These are phyloP conservation scores for Erucastrum elatum DNA, from an alignment of 345 rosid genomes.

Conservation along the genomic window DNA sequence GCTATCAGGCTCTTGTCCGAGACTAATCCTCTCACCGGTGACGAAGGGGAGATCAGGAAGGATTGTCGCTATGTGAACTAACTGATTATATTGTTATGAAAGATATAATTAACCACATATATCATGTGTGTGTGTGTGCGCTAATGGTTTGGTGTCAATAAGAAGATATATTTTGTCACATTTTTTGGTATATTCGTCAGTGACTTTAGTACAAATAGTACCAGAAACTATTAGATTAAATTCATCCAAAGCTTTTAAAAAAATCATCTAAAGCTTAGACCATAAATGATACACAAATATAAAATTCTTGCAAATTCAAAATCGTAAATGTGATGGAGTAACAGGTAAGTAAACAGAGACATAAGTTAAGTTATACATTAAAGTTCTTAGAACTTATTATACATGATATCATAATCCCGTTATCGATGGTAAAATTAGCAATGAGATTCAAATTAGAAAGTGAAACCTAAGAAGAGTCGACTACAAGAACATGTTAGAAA, in stretches of 20 bases:
- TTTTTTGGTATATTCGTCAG: background rate
- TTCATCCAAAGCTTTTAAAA: background rate
- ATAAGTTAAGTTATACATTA: background rate
- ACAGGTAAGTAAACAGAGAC: background rate
- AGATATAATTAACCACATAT: conserved; percentile 7
- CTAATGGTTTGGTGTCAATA: background rate
- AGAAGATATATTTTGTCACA: background rate
- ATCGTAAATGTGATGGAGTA: background rate
- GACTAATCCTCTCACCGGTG: conserved; percentile 68
- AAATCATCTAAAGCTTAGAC: background rate
- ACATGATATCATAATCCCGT: background rate
- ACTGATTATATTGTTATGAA: background rate
- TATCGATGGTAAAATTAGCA: background rate
- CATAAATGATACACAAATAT: background rate
- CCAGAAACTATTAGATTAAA: background rate
- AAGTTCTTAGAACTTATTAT: background rate
- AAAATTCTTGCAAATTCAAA: background rate
- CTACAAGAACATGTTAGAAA: background rate
- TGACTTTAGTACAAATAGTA: background rate
- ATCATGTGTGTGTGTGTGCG: background rate
- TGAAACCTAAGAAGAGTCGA: background rate
- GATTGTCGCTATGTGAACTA: conserved; percentile 73
- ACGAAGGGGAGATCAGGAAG: conserved; percentile 69
- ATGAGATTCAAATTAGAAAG: background rate
- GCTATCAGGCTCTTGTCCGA: conserved; percentile 65